Percentiles rank a stretch among this genome's conserved stretches.
phyloP scores from a whole-genome alignment of 352 stramenopile species.

The Globisporangium carolinianum region DNA sequence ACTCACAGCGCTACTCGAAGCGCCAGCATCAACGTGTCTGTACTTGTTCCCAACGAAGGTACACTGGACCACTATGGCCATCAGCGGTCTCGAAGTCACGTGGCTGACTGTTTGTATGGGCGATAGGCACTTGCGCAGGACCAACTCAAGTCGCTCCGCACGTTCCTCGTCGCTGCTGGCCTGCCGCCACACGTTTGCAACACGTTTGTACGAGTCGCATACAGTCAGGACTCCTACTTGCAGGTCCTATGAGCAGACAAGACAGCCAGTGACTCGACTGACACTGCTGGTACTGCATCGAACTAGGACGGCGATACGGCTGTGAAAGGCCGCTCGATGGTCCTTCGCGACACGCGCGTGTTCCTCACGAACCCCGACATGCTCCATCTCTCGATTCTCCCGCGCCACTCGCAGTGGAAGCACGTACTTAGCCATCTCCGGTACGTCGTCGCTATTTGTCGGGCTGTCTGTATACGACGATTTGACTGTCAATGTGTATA shows the following conservation, averaged over 20 bases:
- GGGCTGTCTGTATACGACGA: background rate
- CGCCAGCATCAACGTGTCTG: constrained; percentile 70
- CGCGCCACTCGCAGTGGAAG: constrained; percentile 89
- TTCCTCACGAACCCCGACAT: constrained; percentile 99
- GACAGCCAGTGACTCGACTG: too few relatives aligned
- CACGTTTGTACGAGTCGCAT: constrained; percentile 41
- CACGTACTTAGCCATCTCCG: constrained; percentile 85
- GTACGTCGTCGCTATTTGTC: constrained; percentile 23
- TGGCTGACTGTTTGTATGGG: too few relatives aligned
- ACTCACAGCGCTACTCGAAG: constrained; percentile 60
- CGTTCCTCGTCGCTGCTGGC: constrained; percentile 52
- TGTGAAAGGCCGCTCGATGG: constrained; percentile 79
- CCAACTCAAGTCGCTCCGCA: constrained; percentile 89
- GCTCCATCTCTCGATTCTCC: constrained; percentile 94
- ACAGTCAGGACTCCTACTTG: too few relatives aligned
- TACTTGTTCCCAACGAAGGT: constrained; percentile 98
- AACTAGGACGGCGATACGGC: constrained; percentile 92
- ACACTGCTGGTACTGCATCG: background rate
- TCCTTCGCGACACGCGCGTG: constrained; percentile 87
- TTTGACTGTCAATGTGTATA: background rate
- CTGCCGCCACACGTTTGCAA: constrained; percentile 41
- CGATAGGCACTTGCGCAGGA: constrained; percentile 93
- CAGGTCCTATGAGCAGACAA: too few relatives aligned
- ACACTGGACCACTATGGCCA: background rate
- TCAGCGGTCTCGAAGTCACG: too few relatives aligned